Base-by-base conservation (phyloP, 2,329 filamentous ascomycete genomes). In the Fusarium acutatum region DNA sequence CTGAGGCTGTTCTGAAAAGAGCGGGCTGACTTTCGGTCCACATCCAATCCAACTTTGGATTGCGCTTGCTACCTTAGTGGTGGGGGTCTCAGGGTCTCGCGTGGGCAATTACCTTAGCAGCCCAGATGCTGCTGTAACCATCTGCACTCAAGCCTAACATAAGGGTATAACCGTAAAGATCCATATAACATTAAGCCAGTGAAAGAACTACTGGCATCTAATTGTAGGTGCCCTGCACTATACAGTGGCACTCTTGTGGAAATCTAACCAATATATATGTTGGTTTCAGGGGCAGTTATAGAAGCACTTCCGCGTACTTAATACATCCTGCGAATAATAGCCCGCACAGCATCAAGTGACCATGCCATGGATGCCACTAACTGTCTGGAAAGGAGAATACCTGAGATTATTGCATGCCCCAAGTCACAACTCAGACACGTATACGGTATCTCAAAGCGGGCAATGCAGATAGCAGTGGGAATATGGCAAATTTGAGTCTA, bases 401-500 rank as follows among this genome's bases (percentile, higher is more conserved):
- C 28, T 43, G 53, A 49, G 32, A 49, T 30, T 37, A 24, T 18
- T 17, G 15, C 26, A 30, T 24, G 32, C 26, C 24, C n/a, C 15
- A 37, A 49, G 26, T 30, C 32, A 50, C 43, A 52, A 13, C 20
- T 28, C 30, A 22, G 11, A 24, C 43, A 40, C 14, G 20, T 20
- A 30, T n/a, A 47, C 20, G 20, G 44, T n/a, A 41, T 37, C 44
- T 68, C 64, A 77, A 76, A 74, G 70, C 74, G 54, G 63, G 13
- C 52, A 64, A 72, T 72, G 53, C 49, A 61, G 56, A 69, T n/a
- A 49, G 22, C 76, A 62, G 60, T 57, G 50, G 50, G 38, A 53
- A 63, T 37, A 71, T 76, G 74, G 69, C 54, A 75, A 52, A 75
- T 68, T 73, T 50, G 64, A 61, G 75, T 38, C 50, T 64, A 62